Evolutionary conservation across 1,284 basidiomycete genomes (phyloP).

Genomic region (Paramarasmius palmivorus): DNA sequence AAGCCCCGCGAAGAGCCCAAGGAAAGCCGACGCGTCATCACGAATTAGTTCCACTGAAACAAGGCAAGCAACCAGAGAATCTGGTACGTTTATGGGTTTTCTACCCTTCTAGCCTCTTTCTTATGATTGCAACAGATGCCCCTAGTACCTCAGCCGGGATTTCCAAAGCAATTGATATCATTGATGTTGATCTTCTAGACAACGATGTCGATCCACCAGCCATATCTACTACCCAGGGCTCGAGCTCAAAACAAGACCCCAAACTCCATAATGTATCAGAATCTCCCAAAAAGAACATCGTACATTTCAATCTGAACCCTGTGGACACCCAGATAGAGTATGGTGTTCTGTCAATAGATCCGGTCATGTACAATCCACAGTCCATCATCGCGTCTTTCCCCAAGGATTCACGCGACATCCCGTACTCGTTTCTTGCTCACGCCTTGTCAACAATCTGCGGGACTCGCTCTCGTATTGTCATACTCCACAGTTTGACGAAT

Average conservation of each 20-base stretch:
- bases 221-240: background rate
- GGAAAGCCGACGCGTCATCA: background rate
- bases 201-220: background rate
- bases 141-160: no score
- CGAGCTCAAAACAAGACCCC: background rate
- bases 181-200: slow-evolving; percentile 16
- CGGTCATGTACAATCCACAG: slow-evolving; percentile 23
- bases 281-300: background rate
- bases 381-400: slow-evolving; percentile 32
- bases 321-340: background rate
- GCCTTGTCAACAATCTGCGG: slow-evolving; percentile 72
- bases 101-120: no score
- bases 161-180: slow-evolving; percentile 6
- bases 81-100: no score
- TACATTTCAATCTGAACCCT: background rate
- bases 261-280: background rate
- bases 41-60: no score
- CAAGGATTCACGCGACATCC: slow-evolving; percentile 33
- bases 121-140: no score
- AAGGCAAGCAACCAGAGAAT: no score
- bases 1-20: background rate
- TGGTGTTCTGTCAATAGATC: slow-evolving; percentile 32
- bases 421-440: slow-evolving; percentile 83
- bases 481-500: slow-evolving; percentile 83
- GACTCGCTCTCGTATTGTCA: slow-evolving; percentile 83